Evolutionary conservation across 768 basidiomycete genomes (phyloP).

Genomic region (Coprinopsis sp.): DNA sequence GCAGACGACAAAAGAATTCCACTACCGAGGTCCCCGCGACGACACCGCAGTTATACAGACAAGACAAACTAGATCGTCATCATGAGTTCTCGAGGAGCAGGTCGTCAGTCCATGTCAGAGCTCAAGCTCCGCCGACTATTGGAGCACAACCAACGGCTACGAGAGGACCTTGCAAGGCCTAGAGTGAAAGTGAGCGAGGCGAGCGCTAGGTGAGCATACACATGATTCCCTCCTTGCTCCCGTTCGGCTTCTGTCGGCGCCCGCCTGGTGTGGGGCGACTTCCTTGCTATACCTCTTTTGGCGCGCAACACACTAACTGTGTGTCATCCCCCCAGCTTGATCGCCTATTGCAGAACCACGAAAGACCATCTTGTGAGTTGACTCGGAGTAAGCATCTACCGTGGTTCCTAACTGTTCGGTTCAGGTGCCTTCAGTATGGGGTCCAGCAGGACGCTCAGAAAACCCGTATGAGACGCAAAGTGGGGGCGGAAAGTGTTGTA

Average conservation of each 20-base stretch:
- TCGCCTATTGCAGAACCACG: conserved; percentile 91
- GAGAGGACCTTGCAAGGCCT: conserved; percentile 87
- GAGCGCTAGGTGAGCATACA: conserved; percentile 64
- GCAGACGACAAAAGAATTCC: too few relatives aligned
- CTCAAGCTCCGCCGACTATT: conserved; percentile 92
- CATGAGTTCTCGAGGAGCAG: conserved; percentile 60
- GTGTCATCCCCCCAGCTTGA: conserved; percentile 52
- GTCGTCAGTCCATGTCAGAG: conserved; percentile 91
- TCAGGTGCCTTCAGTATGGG: conserved; percentile 96
- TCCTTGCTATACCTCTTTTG: conserved; percentile 1
- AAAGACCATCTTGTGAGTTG: conserved; percentile 64
- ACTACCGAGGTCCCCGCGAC: conserved; percentile 5
- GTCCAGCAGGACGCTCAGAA: conserved; percentile 84
- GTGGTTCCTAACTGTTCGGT: conserved; percentile 14
- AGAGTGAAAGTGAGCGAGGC: conserved; percentile 91
- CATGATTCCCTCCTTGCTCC: not conserved
- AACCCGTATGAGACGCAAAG: conserved; percentile 89
- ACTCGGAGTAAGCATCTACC: conserved; percentile 1
- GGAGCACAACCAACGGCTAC: conserved; percentile 89
- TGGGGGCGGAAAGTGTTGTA: conserved; percentile 53
- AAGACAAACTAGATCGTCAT: too few relatives aligned
- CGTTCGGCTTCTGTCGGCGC: not conserved
- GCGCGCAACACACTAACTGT: conserved; percentile 9
- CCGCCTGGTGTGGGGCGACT: conserved; percentile 5
- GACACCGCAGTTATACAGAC: too few relatives aligned